Evolutionary conservation across 1,284 basidiomycete genomes (phyloP).

Genomic region (Stereum hirsutum): DNA sequence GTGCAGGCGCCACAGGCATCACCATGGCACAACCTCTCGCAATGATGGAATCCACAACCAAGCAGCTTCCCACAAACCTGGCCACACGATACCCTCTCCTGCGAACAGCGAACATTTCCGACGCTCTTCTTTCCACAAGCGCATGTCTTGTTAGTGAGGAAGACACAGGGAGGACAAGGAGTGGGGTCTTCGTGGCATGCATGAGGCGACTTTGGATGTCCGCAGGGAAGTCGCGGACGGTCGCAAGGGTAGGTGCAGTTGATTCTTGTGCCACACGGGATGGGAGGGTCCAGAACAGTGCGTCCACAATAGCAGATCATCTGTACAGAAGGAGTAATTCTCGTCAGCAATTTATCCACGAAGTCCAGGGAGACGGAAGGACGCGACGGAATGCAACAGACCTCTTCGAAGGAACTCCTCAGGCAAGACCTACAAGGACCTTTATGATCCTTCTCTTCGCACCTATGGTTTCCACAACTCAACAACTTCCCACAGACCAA

Average conservation of each 20-base stretch:
- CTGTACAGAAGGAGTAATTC: conserved; percentile 23
- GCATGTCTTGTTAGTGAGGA: conserved; percentile 70
- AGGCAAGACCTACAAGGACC: conserved; percentile 77
- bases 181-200: conserved; percentile 64
- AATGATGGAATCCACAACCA: conserved; percentile 80
- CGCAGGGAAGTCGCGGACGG: conserved; percentile 64
- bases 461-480: conserved; percentile 67
- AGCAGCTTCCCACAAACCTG: conserved; percentile 71
- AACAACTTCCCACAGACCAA: conserved; percentile 68
- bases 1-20: conserved; percentile 73
- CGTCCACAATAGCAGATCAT: conserved; percentile 75
- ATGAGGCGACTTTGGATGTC: conserved; percentile 72
- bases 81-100: conserved; percentile 80
- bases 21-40: conserved; percentile 71
- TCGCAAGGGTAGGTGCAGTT: conserved; percentile 73
- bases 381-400: conserved; percentile 22
- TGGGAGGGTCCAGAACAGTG: conserved; percentile 61
- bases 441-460: conserved; percentile 74
- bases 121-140: conserved; percentile 82
- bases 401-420: conserved; percentile 85
- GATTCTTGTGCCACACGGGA: conserved; percentile 74
- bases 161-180: conserved; percentile 78
- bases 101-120: conserved; percentile 67
- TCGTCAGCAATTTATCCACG: background rate
- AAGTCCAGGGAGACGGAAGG: too few relatives aligned